phyloP scores from a whole-genome alignment of 192 early-diverging fungal genomes.

The Coemansia umbellata region DNA sequence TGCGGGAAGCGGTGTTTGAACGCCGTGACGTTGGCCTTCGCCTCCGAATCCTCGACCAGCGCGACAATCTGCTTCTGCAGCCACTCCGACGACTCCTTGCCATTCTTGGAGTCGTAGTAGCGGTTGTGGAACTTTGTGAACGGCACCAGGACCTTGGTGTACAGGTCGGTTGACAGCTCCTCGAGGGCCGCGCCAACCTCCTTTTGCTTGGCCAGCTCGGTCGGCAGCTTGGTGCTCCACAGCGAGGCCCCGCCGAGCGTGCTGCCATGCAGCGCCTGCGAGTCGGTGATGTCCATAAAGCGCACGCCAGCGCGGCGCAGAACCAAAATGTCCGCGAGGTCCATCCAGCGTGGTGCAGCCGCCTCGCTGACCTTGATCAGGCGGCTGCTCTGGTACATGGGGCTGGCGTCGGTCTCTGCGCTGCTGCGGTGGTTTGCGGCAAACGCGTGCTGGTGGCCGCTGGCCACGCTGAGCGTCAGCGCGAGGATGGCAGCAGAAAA shows the following conservation, averaged over 20 bases:
- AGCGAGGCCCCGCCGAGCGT: slow-evolving; percentile 4
- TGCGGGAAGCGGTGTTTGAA: slow-evolving; percentile 84
- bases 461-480: not conserved
- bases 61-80: slow-evolving; percentile 57
- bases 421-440: not conserved
- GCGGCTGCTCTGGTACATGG: slow-evolving; percentile 39
- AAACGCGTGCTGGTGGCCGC: slow-evolving; percentile 15
- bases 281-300: slow-evolving; percentile 90
- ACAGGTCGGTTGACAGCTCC: slow-evolving; percentile 61
- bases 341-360: slow-evolving; percentile 56
- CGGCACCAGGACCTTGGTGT: slow-evolving; percentile 64
- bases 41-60: slow-evolving; percentile 26
- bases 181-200: slow-evolving; percentile 59
- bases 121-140: slow-evolving; percentile 87
- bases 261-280: slow-evolving; percentile 31
- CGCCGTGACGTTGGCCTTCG: slow-evolving; percentile 57
- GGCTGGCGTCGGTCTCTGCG: no score
- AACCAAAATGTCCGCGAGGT: slow-evolving; percentile 56
- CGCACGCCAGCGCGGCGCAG: slow-evolving; percentile 63
- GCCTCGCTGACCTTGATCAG: slow-evolving; percentile 58
- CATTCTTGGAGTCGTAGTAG: slow-evolving; percentile 78
- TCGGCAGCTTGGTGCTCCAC: slow-evolving; percentile 40
- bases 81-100: slow-evolving; percentile 66
- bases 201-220: slow-evolving; percentile 51
- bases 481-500: not conserved